phyloP scores from a whole-genome alignment of 2,329 filamentous ascomycete species.

The Pseudocercospora pini-densiflorae region DNA sequence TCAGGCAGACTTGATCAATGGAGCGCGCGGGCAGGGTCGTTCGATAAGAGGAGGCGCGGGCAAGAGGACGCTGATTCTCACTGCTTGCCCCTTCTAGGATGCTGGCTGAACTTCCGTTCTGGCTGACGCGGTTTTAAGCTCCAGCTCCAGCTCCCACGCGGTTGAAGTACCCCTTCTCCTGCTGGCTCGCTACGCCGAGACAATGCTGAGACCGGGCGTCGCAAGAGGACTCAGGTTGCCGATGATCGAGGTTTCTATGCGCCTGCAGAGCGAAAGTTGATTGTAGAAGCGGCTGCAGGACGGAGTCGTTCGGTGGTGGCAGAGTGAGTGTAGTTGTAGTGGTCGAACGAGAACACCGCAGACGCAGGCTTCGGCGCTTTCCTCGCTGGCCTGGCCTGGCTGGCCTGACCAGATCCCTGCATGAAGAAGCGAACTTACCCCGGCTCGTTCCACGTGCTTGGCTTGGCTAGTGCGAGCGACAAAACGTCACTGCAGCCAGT shows the following conservation, averaged over 20 bases:
- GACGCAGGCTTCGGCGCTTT: background rate
- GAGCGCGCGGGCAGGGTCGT: background rate
- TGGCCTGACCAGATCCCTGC: background rate
- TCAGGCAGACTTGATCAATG: background rate
- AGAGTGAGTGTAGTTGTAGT: background rate
- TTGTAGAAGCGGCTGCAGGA: background rate
- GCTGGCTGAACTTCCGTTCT: no score
- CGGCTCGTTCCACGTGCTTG: constrained; percentile 1
- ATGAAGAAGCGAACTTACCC: background rate
- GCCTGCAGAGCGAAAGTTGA: background rate
- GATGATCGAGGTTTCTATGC: background rate
- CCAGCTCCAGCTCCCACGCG: constrained; percentile 1
- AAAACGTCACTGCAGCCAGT: background rate
- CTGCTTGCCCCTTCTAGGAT: background rate
- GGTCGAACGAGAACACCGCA: background rate
- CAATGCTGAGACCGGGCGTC: constrained; percentile 8
- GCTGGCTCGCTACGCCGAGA: constrained; percentile 1
- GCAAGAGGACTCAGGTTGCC: background rate
- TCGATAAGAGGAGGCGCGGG: background rate
- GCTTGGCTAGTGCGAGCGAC: background rate
- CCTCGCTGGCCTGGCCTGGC: background rate
- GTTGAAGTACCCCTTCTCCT: constrained; percentile 4
- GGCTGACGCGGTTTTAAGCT: background rate
- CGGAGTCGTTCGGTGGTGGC: background rate
- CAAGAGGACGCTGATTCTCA: background rate